Percentiles rank a stretch among this genome's conserved stretches.
Evolutionary conservation across 2,329 filamentous ascomycete genomes (phyloP).

Genomic region (Colletotrichum plurivorum): DNA sequence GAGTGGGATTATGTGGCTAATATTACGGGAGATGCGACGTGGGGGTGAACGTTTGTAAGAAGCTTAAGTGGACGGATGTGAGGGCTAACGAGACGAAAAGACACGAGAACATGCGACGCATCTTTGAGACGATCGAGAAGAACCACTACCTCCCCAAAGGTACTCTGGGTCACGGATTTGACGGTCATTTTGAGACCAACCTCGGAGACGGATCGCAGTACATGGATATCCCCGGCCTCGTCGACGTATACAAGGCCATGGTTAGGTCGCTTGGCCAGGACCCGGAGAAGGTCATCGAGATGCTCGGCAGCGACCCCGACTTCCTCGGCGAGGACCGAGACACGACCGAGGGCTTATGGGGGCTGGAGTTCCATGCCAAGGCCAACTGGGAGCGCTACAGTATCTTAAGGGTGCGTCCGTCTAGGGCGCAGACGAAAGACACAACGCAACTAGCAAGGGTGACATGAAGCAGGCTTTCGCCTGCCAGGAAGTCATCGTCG

Average conservation of each 20-base stretch:
- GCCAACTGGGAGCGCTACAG: neutral
- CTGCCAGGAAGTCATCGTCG: no score
- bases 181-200: neutral
- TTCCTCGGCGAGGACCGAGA: neutral
- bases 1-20: constrained; percentile 71
- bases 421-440: no score
- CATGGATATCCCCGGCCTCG: neutral
- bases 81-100: constrained; percentile 73
- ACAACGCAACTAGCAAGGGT: no score
- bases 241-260: no score
- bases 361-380: no score
- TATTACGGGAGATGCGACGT: constrained; percentile 72
- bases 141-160: neutral
- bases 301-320: neutral
- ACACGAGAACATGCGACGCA: constrained; percentile 50
- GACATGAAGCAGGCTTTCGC: no score
- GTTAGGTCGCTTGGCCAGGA: no score
- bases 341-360: no score
- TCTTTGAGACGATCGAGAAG: constrained; percentile 41
- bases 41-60: constrained; percentile 49
- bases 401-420: no score
- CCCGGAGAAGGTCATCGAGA: no score
- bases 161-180: neutral
- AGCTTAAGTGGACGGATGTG: constrained; percentile 52
- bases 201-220: neutral